phyloP scores from a whole-genome alignment of 2,329 filamentous ascomycete species.

The Phaeoacremonium minimum region DNA sequence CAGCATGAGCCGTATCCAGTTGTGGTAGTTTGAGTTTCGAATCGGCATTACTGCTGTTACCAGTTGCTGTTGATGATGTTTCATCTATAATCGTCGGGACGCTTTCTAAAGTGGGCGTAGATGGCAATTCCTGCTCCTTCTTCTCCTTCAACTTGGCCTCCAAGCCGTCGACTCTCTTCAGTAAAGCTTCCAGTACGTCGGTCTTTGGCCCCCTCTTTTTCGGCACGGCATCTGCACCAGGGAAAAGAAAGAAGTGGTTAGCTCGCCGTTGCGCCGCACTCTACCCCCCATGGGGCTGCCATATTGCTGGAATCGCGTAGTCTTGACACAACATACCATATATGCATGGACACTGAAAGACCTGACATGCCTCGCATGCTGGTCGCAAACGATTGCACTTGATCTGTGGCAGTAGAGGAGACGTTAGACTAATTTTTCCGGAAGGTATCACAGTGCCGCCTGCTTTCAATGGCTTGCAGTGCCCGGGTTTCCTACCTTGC shows the following conservation, averaged over 20 bases:
- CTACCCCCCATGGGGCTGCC: too few species aligned
- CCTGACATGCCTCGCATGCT: slow-evolving; percentile 82
- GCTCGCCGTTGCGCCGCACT: too few species aligned
- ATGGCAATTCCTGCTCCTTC: slow-evolving; percentile 24
- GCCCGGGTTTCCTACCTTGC: slow-evolving; percentile 61
- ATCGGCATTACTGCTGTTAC: slow-evolving; percentile 23
- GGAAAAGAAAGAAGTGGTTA: too few species aligned
- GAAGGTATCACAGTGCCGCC: not conserved
- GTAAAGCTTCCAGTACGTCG: slow-evolving; percentile 76
- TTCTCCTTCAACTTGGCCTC: slow-evolving; percentile 75
- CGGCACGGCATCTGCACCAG: slow-evolving; percentile 68
- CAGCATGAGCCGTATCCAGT: slow-evolving; percentile 27
- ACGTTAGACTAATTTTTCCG: slow-evolving; percentile 6
- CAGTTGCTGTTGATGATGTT: slow-evolving; percentile 16
- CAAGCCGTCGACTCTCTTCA: slow-evolving; percentile 81
- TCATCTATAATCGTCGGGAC: slow-evolving; percentile 14
- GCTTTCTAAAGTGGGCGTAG: slow-evolving; percentile 19
- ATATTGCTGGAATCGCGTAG: too few species aligned
- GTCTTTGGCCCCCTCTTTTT: slow-evolving; percentile 90
- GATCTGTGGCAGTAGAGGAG: slow-evolving; percentile 52
- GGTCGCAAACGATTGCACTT: slow-evolving; percentile 86
- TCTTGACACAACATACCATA: slow-evolving; percentile 79
- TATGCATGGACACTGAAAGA: slow-evolving; percentile 83
- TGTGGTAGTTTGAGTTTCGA: slow-evolving; percentile 34
- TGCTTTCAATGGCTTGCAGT: not conserved